Base-by-base conservation (phyloP, 108 stramenopile genomes). In the Fistulifera solaris region DNA sequence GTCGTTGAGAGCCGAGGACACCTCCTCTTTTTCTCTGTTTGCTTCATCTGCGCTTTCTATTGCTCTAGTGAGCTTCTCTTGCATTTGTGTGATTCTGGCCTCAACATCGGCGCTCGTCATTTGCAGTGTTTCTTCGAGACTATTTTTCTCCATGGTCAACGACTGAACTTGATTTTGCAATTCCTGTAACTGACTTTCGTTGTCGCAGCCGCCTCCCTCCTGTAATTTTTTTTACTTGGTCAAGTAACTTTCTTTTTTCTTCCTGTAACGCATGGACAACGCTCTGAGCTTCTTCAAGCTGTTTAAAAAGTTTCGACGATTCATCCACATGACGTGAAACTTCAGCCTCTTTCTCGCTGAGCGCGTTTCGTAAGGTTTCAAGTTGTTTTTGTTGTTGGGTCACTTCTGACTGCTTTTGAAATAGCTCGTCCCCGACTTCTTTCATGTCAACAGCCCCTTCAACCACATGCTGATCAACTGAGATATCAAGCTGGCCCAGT, bases 401-500 rank as follows among this genome's bases (percentile, higher is more conserved):
- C n/a, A 61, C 27, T 41, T 52, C 12, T 24, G 18, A n/a, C 11
- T 51, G 40, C 13, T 42, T 40, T 19, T 52, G 17, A 0, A 17
- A 8, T 1, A 61, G 35, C 8, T 61, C 23, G 12, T 16, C 16
- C 38, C 27, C 27, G 44, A 63, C 8, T 7, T 22, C 14, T 22
- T 63, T 53, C 42, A 52, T 7, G 18, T 54, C 28, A 16, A 14
- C 31, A 14, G 8, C 1, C 21, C 24, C 23, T 2, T 27, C 46
- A 35, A 26, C 22, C 21, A 11, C 41, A 21, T 24, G 15, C 13
- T 46, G 51, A 25, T 2, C 46, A 18, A 18, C 31, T 40, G n/a
- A 38, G 25, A 48, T 25, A 43, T 80, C 75, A 12, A 69, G 68
- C 40, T 68, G 19, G 26, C 65, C 61, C 0, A 71, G 61, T 38